phyloP scores from a whole-genome alignment of 1,284 basidiomycete species.

The Pseudozyma flocculosa region DNA sequence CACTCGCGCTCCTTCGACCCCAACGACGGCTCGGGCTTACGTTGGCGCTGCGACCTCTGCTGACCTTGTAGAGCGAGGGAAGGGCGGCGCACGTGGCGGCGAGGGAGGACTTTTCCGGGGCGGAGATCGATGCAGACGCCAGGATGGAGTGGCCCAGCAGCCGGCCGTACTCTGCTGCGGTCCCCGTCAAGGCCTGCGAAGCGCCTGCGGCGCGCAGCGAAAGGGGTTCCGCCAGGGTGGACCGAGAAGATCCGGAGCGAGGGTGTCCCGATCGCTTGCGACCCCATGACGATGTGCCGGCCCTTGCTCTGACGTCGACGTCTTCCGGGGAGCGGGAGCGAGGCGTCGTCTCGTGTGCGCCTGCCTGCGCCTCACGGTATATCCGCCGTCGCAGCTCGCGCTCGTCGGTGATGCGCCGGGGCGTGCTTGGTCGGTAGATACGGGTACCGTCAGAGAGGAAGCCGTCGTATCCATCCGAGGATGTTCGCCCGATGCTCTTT shows the following conservation, averaged over 20 bases:
- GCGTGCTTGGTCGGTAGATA: not conserved
- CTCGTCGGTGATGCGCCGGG: not conserved
- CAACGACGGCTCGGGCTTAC: slow-evolving; percentile 38
- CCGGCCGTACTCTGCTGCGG: slow-evolving; percentile 18
- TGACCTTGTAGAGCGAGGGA: slow-evolving; percentile 32
- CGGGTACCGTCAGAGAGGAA: not conserved
- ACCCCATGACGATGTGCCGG: too few species aligned
- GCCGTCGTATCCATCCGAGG: not conserved
- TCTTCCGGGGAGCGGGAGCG: too few species aligned
- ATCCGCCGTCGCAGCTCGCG: not conserved
- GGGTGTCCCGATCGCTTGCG: not conserved
- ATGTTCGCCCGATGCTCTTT: not conserved
- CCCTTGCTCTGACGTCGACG: too few species aligned
- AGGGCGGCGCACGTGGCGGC: slow-evolving; percentile 15
- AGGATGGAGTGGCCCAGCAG: slow-evolving; percentile 18
- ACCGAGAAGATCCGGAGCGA: not conserved
- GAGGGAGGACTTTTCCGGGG: slow-evolving; percentile 13
- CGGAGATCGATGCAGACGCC: slow-evolving; percentile 22
- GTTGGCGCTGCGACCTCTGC: slow-evolving; percentile 35
- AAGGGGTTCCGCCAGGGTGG: not conserved
- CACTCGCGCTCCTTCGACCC: slow-evolving; percentile 39
- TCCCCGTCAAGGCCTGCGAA: slow-evolving; percentile 13
- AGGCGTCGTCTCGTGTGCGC: too few species aligned
- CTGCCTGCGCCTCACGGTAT: not conserved
- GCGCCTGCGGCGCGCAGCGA: slow-evolving; percentile 10